Conservation (phyloP, 2,329 filamentous ascomycete genomes). For the Clarireedia paspali region DNA sequence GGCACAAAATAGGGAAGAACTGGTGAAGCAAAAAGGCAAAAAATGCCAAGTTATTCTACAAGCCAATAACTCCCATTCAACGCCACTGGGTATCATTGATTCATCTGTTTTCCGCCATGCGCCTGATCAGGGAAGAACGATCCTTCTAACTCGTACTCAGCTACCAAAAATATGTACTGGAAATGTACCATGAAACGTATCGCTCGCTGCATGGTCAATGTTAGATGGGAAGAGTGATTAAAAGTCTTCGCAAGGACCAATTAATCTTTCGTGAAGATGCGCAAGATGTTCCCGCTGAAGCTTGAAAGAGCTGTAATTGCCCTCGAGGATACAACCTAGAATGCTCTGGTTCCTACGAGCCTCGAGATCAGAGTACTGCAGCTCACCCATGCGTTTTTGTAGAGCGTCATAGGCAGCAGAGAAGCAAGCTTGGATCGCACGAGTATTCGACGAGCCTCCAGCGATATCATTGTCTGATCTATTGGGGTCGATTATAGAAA, state of each 20-base stretch:
- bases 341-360: slow-evolving; percentile 37
- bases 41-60: slow-evolving; percentile 6
- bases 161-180: not conserved
- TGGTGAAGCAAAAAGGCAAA: not conserved
- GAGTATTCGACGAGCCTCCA: slow-evolving; percentile 69
- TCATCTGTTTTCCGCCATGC: not conserved
- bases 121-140: slow-evolving; percentile 1
- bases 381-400: slow-evolving; percentile 46
- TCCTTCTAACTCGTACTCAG: not conserved
- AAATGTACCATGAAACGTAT: not conserved
- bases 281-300: slow-evolving; percentile 52
- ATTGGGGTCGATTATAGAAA: slow-evolving; percentile 91
- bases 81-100: slow-evolving; percentile 7
- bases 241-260: slow-evolving; percentile 15
- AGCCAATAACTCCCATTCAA: slow-evolving; percentile 1
- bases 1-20: not conserved
- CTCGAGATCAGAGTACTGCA: slow-evolving; percentile 30
- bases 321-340: slow-evolving; percentile 63
- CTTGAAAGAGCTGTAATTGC: slow-evolving; percentile 70
- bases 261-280: slow-evolving; percentile 24
- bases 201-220: not conserved
- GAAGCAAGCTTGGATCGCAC: slow-evolving; percentile 63
- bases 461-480: slow-evolving; percentile 80
- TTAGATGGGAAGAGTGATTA: not conserved
- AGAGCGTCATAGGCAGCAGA: slow-evolving; percentile 52